Conservation (phyloP, 2,329 filamentous ascomycete genomes). For the Domatiomyces globalis region DNA sequence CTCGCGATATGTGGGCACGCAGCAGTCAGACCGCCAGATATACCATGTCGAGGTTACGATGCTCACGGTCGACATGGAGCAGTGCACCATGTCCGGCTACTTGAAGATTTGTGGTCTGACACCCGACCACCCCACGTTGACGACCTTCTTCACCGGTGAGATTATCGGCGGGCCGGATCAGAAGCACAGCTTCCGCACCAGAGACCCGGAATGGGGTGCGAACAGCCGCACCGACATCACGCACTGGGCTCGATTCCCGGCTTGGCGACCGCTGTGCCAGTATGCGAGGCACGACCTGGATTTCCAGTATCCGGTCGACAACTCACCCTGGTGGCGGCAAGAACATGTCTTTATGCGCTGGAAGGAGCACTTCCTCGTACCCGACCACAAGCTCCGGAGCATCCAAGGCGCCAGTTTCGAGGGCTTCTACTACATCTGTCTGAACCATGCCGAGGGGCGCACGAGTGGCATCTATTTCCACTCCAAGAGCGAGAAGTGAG, state of each 20-base stretch:
- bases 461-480: slow-evolving; percentile 97
- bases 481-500: slow-evolving; percentile 91
- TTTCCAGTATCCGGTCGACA: slow-evolving; percentile 20
- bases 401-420: slow-evolving; percentile 94
- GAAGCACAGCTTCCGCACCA: slow-evolving; percentile 86
- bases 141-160: slow-evolving; percentile 95
- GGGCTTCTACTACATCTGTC: slow-evolving; percentile 98
- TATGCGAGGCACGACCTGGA: slow-evolving; percentile 35
- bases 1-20: slow-evolving; percentile 77
- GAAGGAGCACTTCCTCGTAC: slow-evolving; percentile 97
- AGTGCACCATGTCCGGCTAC: slow-evolving; percentile 91
- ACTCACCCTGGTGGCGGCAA: slow-evolving; percentile 46
- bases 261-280: slow-evolving; percentile 64
- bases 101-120: slow-evolving; percentile 95
- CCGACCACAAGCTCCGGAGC: slow-evolving; percentile 79
- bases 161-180: slow-evolving; percentile 59
- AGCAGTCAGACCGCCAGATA: slow-evolving; percentile 80
- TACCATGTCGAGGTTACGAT: slow-evolving; percentile 97
- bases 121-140: slow-evolving; percentile 90
- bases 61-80: slow-evolving; percentile 85
- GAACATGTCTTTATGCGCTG: slow-evolving; percentile 97
- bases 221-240: slow-evolving; percentile 80
- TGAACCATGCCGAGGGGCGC: slow-evolving; percentile 76
- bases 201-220: slow-evolving; percentile 81
- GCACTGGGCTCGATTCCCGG: slow-evolving; percentile 83